These are phyloP conservation scores for Planoprotostelium fungivorum DNA, from an alignment of 78 protist genomes.

Conservation along the genomic window DNA sequence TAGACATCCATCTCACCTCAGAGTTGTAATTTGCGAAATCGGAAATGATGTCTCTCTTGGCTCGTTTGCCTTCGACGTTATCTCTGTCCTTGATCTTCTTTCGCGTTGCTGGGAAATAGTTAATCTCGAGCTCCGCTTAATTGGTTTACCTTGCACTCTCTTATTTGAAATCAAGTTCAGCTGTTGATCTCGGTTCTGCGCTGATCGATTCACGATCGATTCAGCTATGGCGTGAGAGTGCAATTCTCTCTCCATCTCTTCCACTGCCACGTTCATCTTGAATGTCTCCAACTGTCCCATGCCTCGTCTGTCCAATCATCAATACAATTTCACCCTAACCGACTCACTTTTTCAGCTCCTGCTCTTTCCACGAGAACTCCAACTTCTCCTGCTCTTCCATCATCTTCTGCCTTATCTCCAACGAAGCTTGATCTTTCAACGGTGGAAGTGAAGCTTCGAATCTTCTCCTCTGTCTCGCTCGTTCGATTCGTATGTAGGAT, in stretches of 20 bases:
- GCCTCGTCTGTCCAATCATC: neutral
- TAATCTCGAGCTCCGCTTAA: too few species aligned
- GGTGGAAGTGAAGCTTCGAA: conserved; percentile 73
- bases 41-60: conserved; percentile 35
- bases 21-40: conserved; percentile 41
- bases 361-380: conserved; percentile 56
- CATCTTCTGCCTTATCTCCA: conserved; percentile 20
- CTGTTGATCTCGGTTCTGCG: neutral
- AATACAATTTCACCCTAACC: neutral
- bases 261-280: neutral
- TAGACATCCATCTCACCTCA: neutral
- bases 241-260: neutral
- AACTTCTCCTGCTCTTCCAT: conserved; percentile 61
- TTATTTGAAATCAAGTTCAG: neutral
- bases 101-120: conserved; percentile 38
- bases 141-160: neutral
- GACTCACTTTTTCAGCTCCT: conserved; percentile 50
- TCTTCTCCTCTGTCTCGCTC: conserved; percentile 41
- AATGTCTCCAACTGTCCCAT: neutral
- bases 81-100: conserved; percentile 3
- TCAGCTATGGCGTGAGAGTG: neutral
- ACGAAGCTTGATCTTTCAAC: conserved; percentile 15
- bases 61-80: neutral
- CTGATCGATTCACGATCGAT: neutral
- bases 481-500: conserved; percentile 32